Base-by-base conservation (phyloP, 163 green algal species). In the Chlorella variabilis region DNA sequence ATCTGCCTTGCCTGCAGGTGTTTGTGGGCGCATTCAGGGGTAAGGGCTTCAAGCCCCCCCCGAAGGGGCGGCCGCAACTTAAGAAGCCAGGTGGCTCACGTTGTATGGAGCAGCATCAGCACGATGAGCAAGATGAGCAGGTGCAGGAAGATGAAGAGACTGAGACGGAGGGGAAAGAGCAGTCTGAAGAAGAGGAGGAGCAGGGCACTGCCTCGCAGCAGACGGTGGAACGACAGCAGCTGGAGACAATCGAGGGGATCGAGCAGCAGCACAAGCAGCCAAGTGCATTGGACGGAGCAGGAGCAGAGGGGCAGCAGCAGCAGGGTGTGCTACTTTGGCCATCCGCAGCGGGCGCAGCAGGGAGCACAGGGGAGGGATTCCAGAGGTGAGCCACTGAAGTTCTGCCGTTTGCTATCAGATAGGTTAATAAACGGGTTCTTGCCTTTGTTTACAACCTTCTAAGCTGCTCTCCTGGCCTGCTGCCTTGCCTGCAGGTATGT, bases 11-110 rank as follows among this genome's bases (percentile, higher is more conserved):
- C 1, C 89, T 89, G 71, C 89, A 91, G 82, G 86, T 88, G 33
- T 92, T 94, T 63, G 76, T 96, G 63, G 92, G 92, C 18, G 86
- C 88, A 6, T 92, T 93, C 63, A 85, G 94, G 42, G 87, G 87
- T 62, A 88, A 87, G 36, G 79, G 85, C 34, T 82, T 77, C 73
- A 51, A 87, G 66, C 58, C 58, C 0, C 67, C 54, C 15, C 70
- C 34, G 25, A 75, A 77, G 71, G 45, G 65, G 17, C 36, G 78
- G 23, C 25, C 48, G 29, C 20, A 54, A 27, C 66, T 29, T 15
- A 34, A 31, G 51, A 36, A 36, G 34, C 27, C 49, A 34, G 23
- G 49, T 56, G 31, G n/a, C n/a, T n/a, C 18, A 59, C 7, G n/a
- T 18, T 49, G 33, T 29, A 51, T 82, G 45, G 38, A 75, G 68